phyloP scores from a whole-genome alignment of 2,329 filamentous ascomycete species.

The Alternaria solani region DNA sequence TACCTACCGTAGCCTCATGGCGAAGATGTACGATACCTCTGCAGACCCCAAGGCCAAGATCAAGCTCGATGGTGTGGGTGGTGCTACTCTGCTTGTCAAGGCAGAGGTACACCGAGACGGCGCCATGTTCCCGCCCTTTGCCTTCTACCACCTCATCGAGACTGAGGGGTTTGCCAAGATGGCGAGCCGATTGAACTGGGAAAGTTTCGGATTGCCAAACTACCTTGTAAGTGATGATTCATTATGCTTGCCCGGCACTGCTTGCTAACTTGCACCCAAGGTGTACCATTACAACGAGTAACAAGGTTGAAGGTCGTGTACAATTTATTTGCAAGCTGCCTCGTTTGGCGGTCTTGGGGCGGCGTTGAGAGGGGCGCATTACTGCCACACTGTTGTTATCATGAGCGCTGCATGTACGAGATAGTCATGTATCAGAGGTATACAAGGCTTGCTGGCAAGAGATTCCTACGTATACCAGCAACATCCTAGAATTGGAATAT shows the following conservation, averaged over 20 bases:
- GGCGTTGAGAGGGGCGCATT: conserved; percentile 34
- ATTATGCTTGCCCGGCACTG: neutral
- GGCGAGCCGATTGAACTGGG: conserved; percentile 87
- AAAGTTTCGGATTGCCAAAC: conserved; percentile 88
- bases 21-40: conserved; percentile 70
- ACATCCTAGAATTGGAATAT: conserved; percentile 9
- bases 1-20: conserved; percentile 92
- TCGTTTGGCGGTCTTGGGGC: conserved; percentile 37
- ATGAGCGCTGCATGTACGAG: conserved; percentile 19
- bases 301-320: conserved; percentile 3
- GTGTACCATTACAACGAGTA: conserved; percentile 92
- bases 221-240: conserved; percentile 76
- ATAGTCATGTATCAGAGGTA: conserved; percentile 13
- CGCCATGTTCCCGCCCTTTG: conserved; percentile 96
- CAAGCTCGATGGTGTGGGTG: conserved; percentile 89
- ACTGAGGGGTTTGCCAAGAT: conserved; percentile 99
- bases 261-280: conserved; percentile 54
- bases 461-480: conserved; percentile 11
- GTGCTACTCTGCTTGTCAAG: conserved; percentile 91
- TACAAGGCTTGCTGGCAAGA: conserved; percentile 24
- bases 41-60: conserved; percentile 69
- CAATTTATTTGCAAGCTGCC: conserved; percentile 12
- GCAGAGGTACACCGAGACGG: conserved; percentile 96
- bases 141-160: conserved; percentile 97
- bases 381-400: conserved; percentile 12